Evolutionary conservation across 2,329 filamentous ascomycete genomes (phyloP), one percentile per base, ranked within the genome.

Genomic region (Orbilia blumenaviensis): DNA sequence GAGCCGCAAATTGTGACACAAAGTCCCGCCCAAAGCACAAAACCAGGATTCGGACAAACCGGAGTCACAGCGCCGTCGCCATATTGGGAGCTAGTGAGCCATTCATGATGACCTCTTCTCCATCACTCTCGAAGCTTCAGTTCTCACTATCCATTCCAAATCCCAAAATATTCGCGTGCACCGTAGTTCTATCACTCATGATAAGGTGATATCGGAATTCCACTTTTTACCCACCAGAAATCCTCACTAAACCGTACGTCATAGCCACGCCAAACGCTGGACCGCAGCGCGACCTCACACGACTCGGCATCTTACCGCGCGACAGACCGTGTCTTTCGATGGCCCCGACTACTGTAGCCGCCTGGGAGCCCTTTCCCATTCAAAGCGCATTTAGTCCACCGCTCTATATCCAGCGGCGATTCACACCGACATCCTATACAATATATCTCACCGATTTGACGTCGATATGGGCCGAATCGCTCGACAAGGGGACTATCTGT

Each of bases 391-490:
- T 77, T 8, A 76, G 67, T 23, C 91, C 90, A 9, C 84, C 86
- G 38, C 85, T 94, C 6, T 84, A 94, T 34, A 85, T 91, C 46
- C 91, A 90, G 76, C 84, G 87, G 18, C 80, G 82, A 27, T 89
- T 91, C 80, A 83, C 83, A 3, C 61, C 84, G 14, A 82, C 85
- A 10, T 86, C 88, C 9, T 94, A 94, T 83, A 86, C 84, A 1
- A 81, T 94, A 27, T 86, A 88, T 71, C 81, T 94, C 41, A 92
- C 91, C 1, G 92, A 94, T 81, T 85, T 93, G 73, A 89, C 87
- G 80, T 87, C 89, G 78, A 84, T 93, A n/a, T 95, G 92, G 92
- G 83, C 84, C 25, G 91, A 94, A 82, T 85, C 82, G 7, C 83
- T 93, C 21, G 86, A 89, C 67, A 84, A 88, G 21, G 85, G 84